Evolutionary conservation across 345 rosid species (phyloP), one percentile per base, ranked within the genome.

Genomic region (Lepidium aucheri): DNA sequence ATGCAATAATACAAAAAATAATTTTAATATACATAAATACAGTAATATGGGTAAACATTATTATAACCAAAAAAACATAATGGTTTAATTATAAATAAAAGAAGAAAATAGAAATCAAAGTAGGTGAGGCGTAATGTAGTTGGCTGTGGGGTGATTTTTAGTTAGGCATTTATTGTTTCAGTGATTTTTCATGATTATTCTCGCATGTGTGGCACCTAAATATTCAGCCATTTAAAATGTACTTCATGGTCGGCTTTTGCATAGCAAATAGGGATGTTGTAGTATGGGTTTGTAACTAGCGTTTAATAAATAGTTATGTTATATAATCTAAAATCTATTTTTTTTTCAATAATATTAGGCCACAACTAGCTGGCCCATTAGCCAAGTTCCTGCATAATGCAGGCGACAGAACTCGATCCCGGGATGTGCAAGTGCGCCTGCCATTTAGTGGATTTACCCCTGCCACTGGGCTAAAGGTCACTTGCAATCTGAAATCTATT

Each of bases 61-160:
- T 3, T 53, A 16, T 56, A 60, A n/a, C 1, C 0, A 10, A 53
- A 0, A 53, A 10, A 5, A 9, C 3, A 8, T 7, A 32, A 3
- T 14, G 17, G 5, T 8, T 14, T 11, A 7, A 10, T 5, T 9
- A 49, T 50, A 52, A 40, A 30, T 4, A 24, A 20, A 20, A 20
- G 18, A 57, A 41, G 60, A 53, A 30, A 50, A 38, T 24, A 14
- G 39, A 42, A 41, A 12, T 28, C 6, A 43, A 64, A 53, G 53
- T 67, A 22, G 63, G 63, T 67, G 53, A 45, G 38, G n/a, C n/a
- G n/a, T 35, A 35, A 35, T 56, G 64, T 35, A 36, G 56, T 56
- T 56, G 64, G 72, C 15, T 39, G 65, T n/a, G n/a, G n/a, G 46
- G 53, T n/a, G 53, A 40, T 8, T 18, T 36, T n/a, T 50, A 41